Conservation (phyloP, 495 filamentous ascomycete species). For the Lophium mytilinum region DNA sequence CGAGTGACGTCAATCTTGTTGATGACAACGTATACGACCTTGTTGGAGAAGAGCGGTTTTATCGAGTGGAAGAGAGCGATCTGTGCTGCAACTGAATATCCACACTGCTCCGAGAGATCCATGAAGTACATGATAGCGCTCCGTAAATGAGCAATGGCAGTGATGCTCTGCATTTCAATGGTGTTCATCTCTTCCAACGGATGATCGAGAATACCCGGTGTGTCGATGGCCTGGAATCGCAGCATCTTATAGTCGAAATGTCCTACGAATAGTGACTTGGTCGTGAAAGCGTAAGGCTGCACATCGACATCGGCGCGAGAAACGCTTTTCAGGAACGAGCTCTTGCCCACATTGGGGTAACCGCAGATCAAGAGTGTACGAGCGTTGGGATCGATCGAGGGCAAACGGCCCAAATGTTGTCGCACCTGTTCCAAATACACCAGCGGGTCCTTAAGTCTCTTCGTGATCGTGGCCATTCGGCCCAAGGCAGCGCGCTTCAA, state of each 20-base stretch:
- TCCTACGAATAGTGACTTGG: slow-evolving; percentile 92
- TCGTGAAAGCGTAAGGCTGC: slow-evolving; percentile 98
- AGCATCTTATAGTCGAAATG: slow-evolving; percentile 99
- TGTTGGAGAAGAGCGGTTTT: slow-evolving; percentile 93
- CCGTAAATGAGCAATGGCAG: slow-evolving; percentile 90
- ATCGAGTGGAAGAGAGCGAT: slow-evolving; percentile 91
- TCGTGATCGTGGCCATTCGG: slow-evolving; percentile 93
- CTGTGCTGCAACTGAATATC: slow-evolving; percentile 86
- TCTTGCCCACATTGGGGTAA: slow-evolving; percentile 97
- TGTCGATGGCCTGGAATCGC: slow-evolving; percentile 84
- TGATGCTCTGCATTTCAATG: slow-evolving; percentile 98
- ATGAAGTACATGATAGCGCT: slow-evolving; percentile 96
- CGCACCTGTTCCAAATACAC: slow-evolving; percentile 95
- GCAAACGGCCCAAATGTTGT: slow-evolving; percentile 93
- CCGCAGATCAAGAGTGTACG: slow-evolving; percentile 91
- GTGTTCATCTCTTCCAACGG: slow-evolving; percentile 99
- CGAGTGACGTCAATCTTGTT: slow-evolving; percentile 94
- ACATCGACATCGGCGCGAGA: slow-evolving; percentile 95
- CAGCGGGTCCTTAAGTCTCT: slow-evolving; percentile 85
- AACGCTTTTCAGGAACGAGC: slow-evolving; percentile 83
- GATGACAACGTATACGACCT: slow-evolving; percentile 89
- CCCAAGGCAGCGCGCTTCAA: slow-evolving; percentile 83
- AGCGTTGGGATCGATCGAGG: slow-evolving; percentile 95
- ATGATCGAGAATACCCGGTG: slow-evolving; percentile 91
- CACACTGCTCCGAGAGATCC: slow-evolving; percentile 95